These are phyloP conservation scores for Sclerotinia nivalis DNA, from an alignment of 2,329 filamentous ascomycete genomes.

Conservation along the genomic window DNA sequence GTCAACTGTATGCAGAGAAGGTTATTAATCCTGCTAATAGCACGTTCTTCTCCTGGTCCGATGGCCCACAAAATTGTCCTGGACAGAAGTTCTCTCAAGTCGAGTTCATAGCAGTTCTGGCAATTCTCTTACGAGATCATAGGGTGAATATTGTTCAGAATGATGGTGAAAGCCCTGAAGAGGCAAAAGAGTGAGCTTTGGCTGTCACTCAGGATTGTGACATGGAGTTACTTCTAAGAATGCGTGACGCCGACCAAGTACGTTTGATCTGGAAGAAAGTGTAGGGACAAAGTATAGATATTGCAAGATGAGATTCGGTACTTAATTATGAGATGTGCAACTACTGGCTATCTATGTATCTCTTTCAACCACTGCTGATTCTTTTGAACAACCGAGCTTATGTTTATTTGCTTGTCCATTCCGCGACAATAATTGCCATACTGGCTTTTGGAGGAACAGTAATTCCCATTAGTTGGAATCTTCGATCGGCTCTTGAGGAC, in stretches of 20 bases:
- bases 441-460: too few species aligned
- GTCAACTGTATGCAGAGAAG: background rate
- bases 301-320: too few species aligned
- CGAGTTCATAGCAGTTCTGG: constrained; percentile 41
- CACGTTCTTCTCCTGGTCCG: constrained; percentile 41
- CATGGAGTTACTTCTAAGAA: background rate
- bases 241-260: background rate
- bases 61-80: constrained; percentile 43
- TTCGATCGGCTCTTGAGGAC: too few species aligned
- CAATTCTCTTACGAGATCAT: background rate
- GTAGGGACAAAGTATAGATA: too few species aligned
- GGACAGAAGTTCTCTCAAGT: constrained; percentile 43
- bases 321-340: too few species aligned
- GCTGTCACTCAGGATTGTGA: background rate
- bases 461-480: too few species aligned
- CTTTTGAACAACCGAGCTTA: too few species aligned
- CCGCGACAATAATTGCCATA: too few species aligned
- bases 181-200: background rate
- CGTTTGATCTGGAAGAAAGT: background rate
- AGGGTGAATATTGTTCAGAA: background rate
- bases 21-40: background rate
- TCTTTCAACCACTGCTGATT: too few species aligned
- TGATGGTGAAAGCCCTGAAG: background rate
- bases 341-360: too few species aligned
- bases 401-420: too few species aligned